Base-by-base conservation (phyloP, 2,329 filamentous ascomycete species). In the Chaetomiaceae sp. region DNA sequence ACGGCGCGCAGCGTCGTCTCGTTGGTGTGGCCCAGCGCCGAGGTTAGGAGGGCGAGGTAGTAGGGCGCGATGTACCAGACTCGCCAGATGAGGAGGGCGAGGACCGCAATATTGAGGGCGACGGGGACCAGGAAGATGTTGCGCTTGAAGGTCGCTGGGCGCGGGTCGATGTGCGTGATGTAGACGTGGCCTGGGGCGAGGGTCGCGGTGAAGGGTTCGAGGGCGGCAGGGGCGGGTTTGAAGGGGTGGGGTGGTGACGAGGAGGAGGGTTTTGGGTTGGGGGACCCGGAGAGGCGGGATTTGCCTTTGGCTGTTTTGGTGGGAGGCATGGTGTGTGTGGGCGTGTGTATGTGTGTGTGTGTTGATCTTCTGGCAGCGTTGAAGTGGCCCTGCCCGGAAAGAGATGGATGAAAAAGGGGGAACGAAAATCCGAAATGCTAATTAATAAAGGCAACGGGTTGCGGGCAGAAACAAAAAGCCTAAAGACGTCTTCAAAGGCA, bases 91-190 rank as follows among this genome's bases (percentile, higher is more conserved):
- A 96, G 82, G 27, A 88, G 68, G 2, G 75, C 62, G 8, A 76
- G 72, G 51, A 96, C 82, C 58, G 73, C 69, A 30, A 86, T 51
- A 68, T 96, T 96, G 70, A 96, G 82, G 16, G 83, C 67, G 16
- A 89, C 76, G 14, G 91, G 89, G 1, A 96, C 83, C 42, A 82
- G 62, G 69, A 96, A 96, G 62, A 95, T 86, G 63, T 88, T 86
- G 65, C 81, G 81, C 71, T 96, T 96, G 70, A 91, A 82, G 23
- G 76, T 74, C 17, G 70, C 68, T 0, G 84, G 82, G 55, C 86
- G 83, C 54, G 70, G 72, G 74, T 96, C 91, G 68, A 95, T 74
- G 72, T 96, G 90, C 25, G 86, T 77, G 62, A 96, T 79, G 76
- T 96, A 96, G 65, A 95, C 78, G 67, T 88, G 82, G 50, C 78